Evolutionary conservation across 2,329 filamentous ascomycete genomes (phyloP).

Genomic region (Endoconidiophora polonica): DNA sequence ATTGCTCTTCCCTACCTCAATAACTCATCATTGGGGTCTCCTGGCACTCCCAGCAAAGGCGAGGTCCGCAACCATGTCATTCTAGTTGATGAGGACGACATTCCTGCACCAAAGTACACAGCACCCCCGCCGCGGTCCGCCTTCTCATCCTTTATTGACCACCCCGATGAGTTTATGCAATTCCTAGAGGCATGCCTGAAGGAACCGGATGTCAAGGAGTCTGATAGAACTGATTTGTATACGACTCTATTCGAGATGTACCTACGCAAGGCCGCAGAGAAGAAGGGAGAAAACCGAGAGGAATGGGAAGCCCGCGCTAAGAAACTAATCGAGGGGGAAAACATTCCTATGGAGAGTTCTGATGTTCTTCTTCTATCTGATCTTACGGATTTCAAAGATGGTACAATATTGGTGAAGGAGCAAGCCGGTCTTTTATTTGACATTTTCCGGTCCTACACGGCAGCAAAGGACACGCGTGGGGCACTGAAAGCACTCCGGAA

Average conservation of each 20-base stretch:
- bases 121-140: slow-evolving; percentile 72
- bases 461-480: slow-evolving; percentile 77
- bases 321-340: slow-evolving; percentile 64
- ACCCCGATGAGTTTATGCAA: slow-evolving; percentile 75
- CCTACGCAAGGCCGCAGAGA: slow-evolving; percentile 67
- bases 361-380: slow-evolving; percentile 88
- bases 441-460: slow-evolving; percentile 91
- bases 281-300: slow-evolving; percentile 51
- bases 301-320: slow-evolving; percentile 88
- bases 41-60: slow-evolving; percentile 30
- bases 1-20: slow-evolving; percentile 78
- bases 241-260: slow-evolving; percentile 98
- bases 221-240: slow-evolving; percentile 71
- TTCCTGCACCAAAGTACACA: slow-evolving; percentile 44
- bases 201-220: slow-evolving; percentile 51
- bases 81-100: slow-evolving; percentile 29
- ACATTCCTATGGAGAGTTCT: slow-evolving; percentile 79
- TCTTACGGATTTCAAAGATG: slow-evolving; percentile 74
- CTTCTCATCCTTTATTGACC: slow-evolving; percentile 93
- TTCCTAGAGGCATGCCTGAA: slow-evolving; percentile 81
- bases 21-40: slow-evolving; percentile 37
- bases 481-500: slow-evolving; percentile 80
- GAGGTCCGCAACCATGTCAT: slow-evolving; percentile 32
- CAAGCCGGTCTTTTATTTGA: slow-evolving; percentile 83
- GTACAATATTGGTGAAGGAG: slow-evolving; percentile 83